Evolutionary conservation across 768 basidiomycete species (phyloP).

Genomic region (Naganishia kalamii): DNA sequence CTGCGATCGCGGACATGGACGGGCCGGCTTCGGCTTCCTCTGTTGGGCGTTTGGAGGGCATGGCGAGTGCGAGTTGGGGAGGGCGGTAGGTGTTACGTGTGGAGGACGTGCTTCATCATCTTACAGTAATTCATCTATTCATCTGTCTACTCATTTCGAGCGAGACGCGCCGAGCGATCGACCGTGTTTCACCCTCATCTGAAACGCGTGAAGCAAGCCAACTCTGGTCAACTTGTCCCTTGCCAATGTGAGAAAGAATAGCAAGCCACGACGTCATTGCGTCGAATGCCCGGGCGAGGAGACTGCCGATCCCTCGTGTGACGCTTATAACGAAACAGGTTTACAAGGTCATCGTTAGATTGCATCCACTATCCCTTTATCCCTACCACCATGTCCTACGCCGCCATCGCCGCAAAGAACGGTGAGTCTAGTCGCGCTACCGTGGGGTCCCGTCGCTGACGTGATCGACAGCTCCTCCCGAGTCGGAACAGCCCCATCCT

Average conservation of each 20-base stretch:
- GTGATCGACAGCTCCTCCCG: constrained; percentile 34
- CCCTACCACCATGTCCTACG: constrained; percentile 63
- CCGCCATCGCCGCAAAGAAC: constrained; percentile 60
- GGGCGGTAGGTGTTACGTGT: not conserved
- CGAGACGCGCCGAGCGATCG: no score
- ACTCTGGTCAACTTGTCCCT: not conserved
- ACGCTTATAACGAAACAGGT: not conserved
- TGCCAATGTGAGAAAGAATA: not conserved
- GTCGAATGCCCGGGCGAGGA: not conserved
- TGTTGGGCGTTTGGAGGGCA: not conserved
- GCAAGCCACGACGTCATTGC: constrained; percentile 7
- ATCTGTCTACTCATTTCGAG: no score
- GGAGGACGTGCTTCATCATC: not conserved
- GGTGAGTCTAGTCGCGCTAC: constrained; percentile 40
- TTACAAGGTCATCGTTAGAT: not conserved
- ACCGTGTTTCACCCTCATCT: not conserved
- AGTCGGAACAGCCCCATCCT: constrained; percentile 55
- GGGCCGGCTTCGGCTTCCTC: not conserved
- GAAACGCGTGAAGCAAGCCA: not conserved
- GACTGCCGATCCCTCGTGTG: not conserved
- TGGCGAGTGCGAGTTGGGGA: not conserved
- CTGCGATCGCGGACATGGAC: not conserved
- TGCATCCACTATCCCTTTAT: not conserved
- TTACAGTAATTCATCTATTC: no score
- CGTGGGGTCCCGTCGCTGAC: not conserved